These are phyloP conservation scores for Astrothelium macrocarpum DNA, from an alignment of 495 filamentous ascomycete species.

Conservation along the genomic window DNA sequence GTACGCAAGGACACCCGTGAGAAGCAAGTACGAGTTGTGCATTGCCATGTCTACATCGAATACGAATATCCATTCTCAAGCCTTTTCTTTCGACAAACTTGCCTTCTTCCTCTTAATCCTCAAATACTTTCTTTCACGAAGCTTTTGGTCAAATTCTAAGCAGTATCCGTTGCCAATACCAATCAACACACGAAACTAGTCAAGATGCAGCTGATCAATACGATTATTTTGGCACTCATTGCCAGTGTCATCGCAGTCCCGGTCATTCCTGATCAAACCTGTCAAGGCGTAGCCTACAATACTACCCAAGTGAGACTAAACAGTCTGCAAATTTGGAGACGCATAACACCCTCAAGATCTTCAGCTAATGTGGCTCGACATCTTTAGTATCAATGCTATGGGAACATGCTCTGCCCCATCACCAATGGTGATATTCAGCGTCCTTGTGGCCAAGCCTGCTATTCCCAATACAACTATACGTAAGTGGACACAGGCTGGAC, in stretches of 20 bases:
- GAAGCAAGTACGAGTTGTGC: too few species aligned
- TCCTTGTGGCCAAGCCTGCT: constrained; percentile 6
- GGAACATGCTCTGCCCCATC: constrained; percentile 2
- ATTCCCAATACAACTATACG: constrained; percentile 8
- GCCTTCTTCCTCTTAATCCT: not conserved
- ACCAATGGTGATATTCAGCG: constrained; percentile 4
- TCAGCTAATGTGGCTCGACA: not conserved
- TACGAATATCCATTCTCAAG: too few species aligned
- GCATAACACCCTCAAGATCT: not conserved
- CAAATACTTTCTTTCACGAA: not conserved
- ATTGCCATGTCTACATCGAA: too few species aligned
- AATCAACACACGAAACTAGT: not conserved
- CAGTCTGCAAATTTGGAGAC: not conserved
- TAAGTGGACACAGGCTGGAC: not conserved
- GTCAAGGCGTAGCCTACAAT: constrained; percentile 1
- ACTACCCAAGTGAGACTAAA: constrained; percentile 2
- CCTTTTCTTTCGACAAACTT: too few species aligned
- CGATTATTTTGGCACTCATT: not conserved
- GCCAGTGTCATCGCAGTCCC: not conserved
- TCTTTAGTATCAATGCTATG: constrained; percentile 9
- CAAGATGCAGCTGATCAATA: not conserved
- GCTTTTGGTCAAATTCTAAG: not conserved
- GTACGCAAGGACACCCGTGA: not conserved
- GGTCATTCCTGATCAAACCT: not conserved
- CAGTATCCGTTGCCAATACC: not conserved